A percentile compares a stretch with the other conserved stretches of the same genome.
phyloP scores from a whole-genome alignment of 176 grass and related monocot species.

The Oryza nivara region DNA sequence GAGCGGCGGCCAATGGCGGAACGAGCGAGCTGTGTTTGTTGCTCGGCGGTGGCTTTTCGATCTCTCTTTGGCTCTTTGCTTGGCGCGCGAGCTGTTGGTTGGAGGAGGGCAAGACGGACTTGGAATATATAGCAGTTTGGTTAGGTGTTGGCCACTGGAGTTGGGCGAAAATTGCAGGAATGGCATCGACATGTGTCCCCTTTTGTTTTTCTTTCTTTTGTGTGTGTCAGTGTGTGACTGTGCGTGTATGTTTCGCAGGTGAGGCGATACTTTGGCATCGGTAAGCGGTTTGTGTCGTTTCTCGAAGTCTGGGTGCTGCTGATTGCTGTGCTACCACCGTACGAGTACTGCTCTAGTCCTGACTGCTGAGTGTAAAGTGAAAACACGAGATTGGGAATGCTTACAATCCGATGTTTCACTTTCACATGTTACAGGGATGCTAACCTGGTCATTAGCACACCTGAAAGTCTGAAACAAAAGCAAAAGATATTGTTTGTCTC shows the following conservation, averaged over 20 bases:
- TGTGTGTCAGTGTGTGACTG: too few relatives aligned
- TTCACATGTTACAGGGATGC: not conserved
- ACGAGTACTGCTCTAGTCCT: not conserved
- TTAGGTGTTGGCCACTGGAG: not conserved
- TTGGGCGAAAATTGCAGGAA: constrained; percentile 16
- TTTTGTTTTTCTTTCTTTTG: not conserved
- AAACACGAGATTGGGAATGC: not conserved
- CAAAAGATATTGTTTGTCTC: too few relatives aligned
- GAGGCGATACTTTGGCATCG: not conserved
- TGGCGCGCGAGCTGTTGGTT: not conserved
- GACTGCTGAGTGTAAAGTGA: too few relatives aligned
- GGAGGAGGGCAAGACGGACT: not conserved
- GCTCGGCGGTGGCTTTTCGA: not conserved
- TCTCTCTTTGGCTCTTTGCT: not conserved
- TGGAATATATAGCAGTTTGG: constrained; percentile 29
- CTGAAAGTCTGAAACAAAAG: too few relatives aligned
- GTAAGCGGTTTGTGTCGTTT: constrained; percentile 14
- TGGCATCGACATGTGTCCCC: not conserved
- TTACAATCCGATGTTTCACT: not conserved
- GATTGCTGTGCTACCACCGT: not conserved
- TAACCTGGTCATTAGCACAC: not conserved
- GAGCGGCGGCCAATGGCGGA: not conserved
- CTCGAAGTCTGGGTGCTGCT: not conserved
- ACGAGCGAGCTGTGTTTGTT: not conserved
- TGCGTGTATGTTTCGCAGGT: not conserved